A percentile compares a stretch with the other conserved stretches of the same genome.
Evolutionary conservation across 768 basidiomycete genomes (phyloP).

Genomic region (Lyophyllum semitale): DNA sequence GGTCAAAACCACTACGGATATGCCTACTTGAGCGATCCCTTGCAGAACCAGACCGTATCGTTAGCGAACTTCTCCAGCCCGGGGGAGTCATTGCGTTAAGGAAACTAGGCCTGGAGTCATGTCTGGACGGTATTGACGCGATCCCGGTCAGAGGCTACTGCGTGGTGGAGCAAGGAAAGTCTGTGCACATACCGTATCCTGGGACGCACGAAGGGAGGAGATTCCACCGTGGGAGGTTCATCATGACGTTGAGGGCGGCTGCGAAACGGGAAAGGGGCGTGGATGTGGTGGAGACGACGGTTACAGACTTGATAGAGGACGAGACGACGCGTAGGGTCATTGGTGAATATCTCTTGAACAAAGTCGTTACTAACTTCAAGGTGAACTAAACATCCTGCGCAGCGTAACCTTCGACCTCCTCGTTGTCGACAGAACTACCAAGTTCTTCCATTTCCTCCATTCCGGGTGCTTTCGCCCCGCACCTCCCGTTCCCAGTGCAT

Average conservation of each 20-base stretch:
- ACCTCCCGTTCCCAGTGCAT: no score
- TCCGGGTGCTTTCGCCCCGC: no score
- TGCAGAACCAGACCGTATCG: constrained; percentile 92
- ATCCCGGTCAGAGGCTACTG: constrained; percentile 85
- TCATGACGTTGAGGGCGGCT: constrained; percentile 73
- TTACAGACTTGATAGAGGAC: constrained; percentile 71
- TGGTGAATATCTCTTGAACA: no score
- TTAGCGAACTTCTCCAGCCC: constrained; percentile 95
- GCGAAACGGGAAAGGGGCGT: constrained; percentile 64
- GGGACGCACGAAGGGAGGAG: constrained; percentile 68
- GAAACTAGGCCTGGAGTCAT: constrained; percentile 73
- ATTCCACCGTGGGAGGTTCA: constrained; percentile 94
- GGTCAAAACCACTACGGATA: constrained; percentile 65
- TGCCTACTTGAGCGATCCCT: constrained; percentile 90
- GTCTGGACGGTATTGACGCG: constrained; percentile 87
- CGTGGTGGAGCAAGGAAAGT: constrained; percentile 63
- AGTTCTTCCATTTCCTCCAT: no score
- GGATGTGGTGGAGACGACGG: constrained; percentile 84
- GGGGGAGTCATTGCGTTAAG: constrained; percentile 80
- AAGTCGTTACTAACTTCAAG: no score
- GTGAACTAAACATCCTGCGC: no score
- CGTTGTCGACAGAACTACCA: no score
- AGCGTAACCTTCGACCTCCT: no score
- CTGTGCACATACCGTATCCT: constrained; percentile 91
- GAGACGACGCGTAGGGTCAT: constrained; percentile 49